Base-by-base conservation (phyloP, 2,329 filamentous ascomycete genomes). In the Pseudogymnoascus sp. region DNA sequence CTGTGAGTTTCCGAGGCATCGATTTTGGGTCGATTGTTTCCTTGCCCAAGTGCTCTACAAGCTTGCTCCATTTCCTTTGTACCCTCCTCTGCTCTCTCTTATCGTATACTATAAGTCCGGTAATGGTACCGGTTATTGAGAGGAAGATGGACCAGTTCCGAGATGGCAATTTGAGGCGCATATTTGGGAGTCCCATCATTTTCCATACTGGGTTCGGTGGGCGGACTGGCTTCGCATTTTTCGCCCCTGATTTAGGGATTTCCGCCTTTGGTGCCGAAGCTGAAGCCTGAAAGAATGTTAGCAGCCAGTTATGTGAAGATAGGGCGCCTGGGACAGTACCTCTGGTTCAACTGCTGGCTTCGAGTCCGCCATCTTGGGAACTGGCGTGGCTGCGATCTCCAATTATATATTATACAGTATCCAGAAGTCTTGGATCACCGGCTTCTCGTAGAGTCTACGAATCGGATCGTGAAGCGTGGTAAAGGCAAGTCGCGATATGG, bases 111-210 rank as follows among this genome's bases (percentile, higher is more conserved):
- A 97, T 81, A 60, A 91, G 89, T 13, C 84, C 85, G 5, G 90
- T 85, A 71, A 96, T 88, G 54, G 89, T 84, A 60, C 87, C 87
- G 9, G 88, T 87, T 61, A 97, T 74, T 54, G 88, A 81, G 75
- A 92, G 85, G 78, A 99, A 99, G 70, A 99, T 97, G 76, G 94
- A 85, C 94, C 94, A 99, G 74, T 97, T 97, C 64, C 94, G 89
- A 15, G 93, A 97, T 6, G 94, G 94, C 15, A 99, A 84, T 74
- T 86, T 91, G 68, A 86, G 82, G 63, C 89, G 88, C 64, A 97
- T 84, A 67, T 87, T 89, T 59, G 93, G 93, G 47, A 99, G 79
- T 62, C 93, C 93, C 77, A 94, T 85, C 82, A 90, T 89, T 65
- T 84, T 84, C 69, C 90, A 83, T 60, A 85, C 88, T 44, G 87